phyloP scores from a whole-genome alignment of 2,329 filamentous ascomycete genomes.

The Fusarium gaditjirri region DNA sequence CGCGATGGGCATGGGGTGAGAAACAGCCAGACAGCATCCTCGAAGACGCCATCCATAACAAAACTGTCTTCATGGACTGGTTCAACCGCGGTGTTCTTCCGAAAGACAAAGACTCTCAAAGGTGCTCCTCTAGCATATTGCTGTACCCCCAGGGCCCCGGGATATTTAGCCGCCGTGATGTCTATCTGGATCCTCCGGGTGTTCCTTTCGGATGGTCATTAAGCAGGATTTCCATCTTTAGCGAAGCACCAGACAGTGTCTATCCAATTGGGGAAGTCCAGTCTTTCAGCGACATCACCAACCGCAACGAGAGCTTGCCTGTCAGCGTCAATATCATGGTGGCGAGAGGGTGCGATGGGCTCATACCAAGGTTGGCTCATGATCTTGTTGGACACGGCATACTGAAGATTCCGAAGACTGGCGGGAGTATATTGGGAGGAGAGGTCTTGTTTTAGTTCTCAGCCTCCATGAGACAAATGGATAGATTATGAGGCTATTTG shows the following conservation, averaged over 20 bases:
- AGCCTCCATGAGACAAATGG: fast-evolving
- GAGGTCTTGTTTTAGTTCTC: background rate
- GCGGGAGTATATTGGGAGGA: background rate
- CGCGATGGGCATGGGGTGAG: background rate
- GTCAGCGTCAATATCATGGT: background rate
- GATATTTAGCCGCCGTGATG: background rate
- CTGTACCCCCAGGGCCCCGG: background rate
- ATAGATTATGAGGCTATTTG: fast-evolving
- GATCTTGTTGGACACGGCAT: background rate
- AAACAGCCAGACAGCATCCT: background rate
- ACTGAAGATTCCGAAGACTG: background rate
- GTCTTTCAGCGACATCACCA: background rate
- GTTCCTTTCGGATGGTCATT: background rate
- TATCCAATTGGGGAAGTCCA: background rate
- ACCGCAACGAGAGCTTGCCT: background rate
- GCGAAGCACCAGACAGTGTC: background rate
- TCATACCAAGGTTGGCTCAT: background rate
- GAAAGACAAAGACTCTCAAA: background rate
- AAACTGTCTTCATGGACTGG: background rate
- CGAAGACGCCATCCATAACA: background rate
- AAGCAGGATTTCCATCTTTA: background rate
- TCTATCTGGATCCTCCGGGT: background rate
- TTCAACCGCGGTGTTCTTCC: background rate
- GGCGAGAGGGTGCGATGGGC: background rate
- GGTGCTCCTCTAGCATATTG: background rate